Base-by-base conservation (phyloP, 1,284 basidiomycete species). In the Baeospora myosura region DNA sequence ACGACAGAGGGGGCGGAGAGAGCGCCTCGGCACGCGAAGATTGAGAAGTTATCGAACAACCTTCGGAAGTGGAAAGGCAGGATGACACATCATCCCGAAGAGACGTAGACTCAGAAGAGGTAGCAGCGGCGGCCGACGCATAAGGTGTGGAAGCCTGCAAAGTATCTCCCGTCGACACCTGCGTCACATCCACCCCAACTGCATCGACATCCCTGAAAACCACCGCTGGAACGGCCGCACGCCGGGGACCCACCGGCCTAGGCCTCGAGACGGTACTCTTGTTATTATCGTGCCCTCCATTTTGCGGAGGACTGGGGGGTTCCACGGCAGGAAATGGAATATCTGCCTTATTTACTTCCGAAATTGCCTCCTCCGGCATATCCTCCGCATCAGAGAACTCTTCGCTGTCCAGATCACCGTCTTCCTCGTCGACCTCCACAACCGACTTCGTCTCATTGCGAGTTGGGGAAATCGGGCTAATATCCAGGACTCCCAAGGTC, bases 1-100 rank as follows among this genome's bases (percentile, higher is more conserved):
- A 68, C 4, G 68, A 67, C 5, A 69, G 55, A 3, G 60, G 61
- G 2, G 66, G 64, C 18, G 67, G 63, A 12, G 47, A 47, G 2
- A 30, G 34, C 3, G 44, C 28, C 31, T 38, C 41, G 11, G 35
- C 41, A 25, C 38, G 34, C 22, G 45, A 49, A 49, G 47, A 21
- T n/a, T n/a, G n/a, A n/a, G n/a, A n/a, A n/a, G 44, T 33, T 30
- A 54, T 53, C 18, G 56, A 57, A 28, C 52, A 51, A 16, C 56
- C 59, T 41, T 66, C 65, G 3, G 65, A 65, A 14, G 62, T 59
- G 8, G 68, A 67, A 3, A 57, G 49, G 34, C 55, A 63, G 20
- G 61, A 62, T n/a, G 56, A 39, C 20, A 32, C 58, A 43, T 60
- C 59, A 36, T 63, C 57, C 18, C 26, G 61, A n/a, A n/a, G n/a